Evolutionary conservation across 768 basidiomycete genomes (phyloP), one percentile per base, ranked within the genome.

Genomic region (Crassisporium funariophilum): DNA sequence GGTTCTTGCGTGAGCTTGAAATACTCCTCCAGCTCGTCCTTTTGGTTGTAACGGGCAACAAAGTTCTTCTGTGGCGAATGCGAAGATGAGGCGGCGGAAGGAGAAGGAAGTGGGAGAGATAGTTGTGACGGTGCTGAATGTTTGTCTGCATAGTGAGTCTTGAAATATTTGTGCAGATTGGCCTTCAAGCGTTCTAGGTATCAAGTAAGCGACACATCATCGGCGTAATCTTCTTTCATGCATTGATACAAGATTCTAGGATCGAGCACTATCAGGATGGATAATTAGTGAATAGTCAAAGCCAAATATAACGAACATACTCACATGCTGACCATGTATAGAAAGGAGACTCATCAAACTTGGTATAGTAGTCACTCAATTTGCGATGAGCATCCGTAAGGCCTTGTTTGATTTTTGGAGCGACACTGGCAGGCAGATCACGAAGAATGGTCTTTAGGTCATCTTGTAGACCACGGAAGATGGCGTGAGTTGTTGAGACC

Each of bases 261-360:
- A 41, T 70, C 64, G 29, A 69, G 59, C 2, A 70, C 69, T 70
- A 41, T 69, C n/a, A n/a, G n/a, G n/a, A n/a, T n/a, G n/a, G n/a
- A n/a, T n/a, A n/a, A n/a, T n/a, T n/a, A n/a, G n/a, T n/a, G n/a
- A n/a, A n/a, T n/a, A n/a, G n/a, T n/a, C n/a, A n/a, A n/a, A n/a
- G n/a, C n/a, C n/a, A n/a, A n/a, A n/a, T n/a, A n/a, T n/a, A n/a
- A n/a, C n/a, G n/a, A n/a, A n/a, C n/a, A n/a, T n/a, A n/a, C n/a
- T n/a, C n/a, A n/a, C n/a, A n/a, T n/a, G n/a, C n/a, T n/a, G n/a
- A n/a, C n/a, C n/a, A n/a, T n/a, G n/a, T n/a, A n/a, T n/a, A n/a
- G n/a, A n/a, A n/a, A n/a, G n/a, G n/a, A n/a, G n/a, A n/a, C n/a
- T n/a, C n/a, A n/a, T n/a, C 60, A 42, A 54, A 62, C 36, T 59